phyloP scores from a whole-genome alignment of 495 filamentous ascomycete species.

The Penicillium paradoxum region DNA sequence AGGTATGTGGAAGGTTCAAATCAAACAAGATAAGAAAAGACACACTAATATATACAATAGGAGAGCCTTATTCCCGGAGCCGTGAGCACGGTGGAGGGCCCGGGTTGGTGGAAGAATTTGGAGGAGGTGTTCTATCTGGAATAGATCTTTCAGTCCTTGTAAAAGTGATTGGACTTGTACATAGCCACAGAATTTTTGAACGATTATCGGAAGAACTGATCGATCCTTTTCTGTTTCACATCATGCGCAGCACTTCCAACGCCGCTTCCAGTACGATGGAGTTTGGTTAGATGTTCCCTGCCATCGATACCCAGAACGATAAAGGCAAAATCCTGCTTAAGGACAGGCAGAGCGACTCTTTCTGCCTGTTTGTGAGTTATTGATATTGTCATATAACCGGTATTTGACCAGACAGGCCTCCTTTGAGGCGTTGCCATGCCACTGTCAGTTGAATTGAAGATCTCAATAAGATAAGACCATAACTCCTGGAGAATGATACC shows the following conservation, averaged over 20 bases:
- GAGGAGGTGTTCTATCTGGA: slow-evolving; percentile 68
- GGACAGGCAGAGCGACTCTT: not conserved
- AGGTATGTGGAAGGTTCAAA: slow-evolving; percentile 37
- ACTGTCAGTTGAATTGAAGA: slow-evolving; percentile 40
- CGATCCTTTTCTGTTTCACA: slow-evolving; percentile 63
- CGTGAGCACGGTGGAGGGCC: slow-evolving; percentile 55
- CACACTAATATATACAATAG: slow-evolving; percentile 8
- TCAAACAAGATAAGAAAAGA: not conserved
- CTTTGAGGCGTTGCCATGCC: not conserved
- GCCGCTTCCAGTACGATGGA: slow-evolving; percentile 67
- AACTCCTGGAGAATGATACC: slow-evolving; percentile 70
- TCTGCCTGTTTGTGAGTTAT: slow-evolving; percentile 19
- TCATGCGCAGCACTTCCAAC: slow-evolving; percentile 73
- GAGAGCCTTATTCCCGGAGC: slow-evolving; percentile 58
- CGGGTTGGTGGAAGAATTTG: slow-evolving; percentile 65
- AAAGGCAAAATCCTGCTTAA: slow-evolving; percentile 21
- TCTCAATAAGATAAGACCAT: slow-evolving; percentile 55
- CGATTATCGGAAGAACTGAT: slow-evolving; percentile 57
- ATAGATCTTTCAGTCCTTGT: slow-evolving; percentile 14
- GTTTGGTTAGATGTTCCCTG: slow-evolving; percentile 60
- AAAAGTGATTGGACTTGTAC: not conserved
- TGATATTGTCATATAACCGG: slow-evolving; percentile 54
- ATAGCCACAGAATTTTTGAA: not conserved
- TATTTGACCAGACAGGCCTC: slow-evolving; percentile 52
- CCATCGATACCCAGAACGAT: slow-evolving; percentile 38